Conservation (phyloP, 2,329 filamentous ascomycete genomes). For the Fusarium sp. region DNA sequence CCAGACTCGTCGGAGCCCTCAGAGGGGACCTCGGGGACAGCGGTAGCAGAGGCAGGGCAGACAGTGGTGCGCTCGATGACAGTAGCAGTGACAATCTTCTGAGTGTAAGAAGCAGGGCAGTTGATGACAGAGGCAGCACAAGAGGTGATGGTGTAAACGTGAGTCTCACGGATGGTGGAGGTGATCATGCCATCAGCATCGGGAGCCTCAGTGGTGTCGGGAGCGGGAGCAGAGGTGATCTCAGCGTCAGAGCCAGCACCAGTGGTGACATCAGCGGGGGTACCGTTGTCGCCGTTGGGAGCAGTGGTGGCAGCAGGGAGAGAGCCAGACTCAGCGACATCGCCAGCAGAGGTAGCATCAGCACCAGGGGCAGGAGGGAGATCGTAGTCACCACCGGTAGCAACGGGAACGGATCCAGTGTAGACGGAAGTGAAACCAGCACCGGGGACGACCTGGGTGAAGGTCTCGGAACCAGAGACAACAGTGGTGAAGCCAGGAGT, state of each 20-base stretch:
- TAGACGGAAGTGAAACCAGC: constrained; percentile 18
- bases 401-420: neutral
- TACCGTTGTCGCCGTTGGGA: neutral
- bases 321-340: constrained; percentile 11
- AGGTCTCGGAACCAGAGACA: constrained; percentile 15
- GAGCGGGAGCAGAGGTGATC: constrained; percentile 12
- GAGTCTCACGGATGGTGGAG: constrained; percentile 40
- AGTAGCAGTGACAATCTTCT: constrained; percentile 46
- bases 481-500: constrained; percentile 17
- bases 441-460: constrained; percentile 11
- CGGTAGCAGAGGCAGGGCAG: constrained; percentile 40
- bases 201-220: constrained; percentile 15
- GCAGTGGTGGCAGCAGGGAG: constrained; percentile 11
- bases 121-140: constrained; percentile 53
- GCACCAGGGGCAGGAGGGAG: constrained; percentile 4
- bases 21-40: neutral
- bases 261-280: constrained; percentile 12
- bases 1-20: constrained; percentile 1
- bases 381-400: constrained; percentile 3
- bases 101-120: constrained; percentile 53
- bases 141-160: constrained; percentile 49
- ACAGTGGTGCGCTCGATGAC: constrained; percentile 36
- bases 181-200: constrained; percentile 36
- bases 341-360: constrained; percentile 10
- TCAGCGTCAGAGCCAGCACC: constrained; percentile 13